These are phyloP conservation scores for Claviceps sp. DNA, from an alignment of 2,329 filamentous ascomycete species.

Conservation along the genomic window DNA sequence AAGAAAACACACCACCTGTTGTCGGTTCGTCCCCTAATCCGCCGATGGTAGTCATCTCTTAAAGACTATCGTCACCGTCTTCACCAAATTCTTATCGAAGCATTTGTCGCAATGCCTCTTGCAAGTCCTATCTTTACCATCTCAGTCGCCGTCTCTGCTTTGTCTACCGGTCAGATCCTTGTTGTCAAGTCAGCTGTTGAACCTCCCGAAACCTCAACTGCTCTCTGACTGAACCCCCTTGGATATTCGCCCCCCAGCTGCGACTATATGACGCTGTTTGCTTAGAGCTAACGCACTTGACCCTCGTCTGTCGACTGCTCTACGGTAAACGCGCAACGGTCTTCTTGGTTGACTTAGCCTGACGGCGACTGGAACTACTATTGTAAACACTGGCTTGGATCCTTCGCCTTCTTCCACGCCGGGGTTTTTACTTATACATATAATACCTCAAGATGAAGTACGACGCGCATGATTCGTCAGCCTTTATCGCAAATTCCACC, in stretches of 20 bases:
- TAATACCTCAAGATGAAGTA: constrained; percentile 43
- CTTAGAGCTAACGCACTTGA: constrained; percentile 24
- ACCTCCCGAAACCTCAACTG: constrained; percentile 27
- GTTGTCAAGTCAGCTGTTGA: constrained; percentile 34
- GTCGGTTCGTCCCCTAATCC: constrained; percentile 3
- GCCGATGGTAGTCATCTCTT: constrained; percentile 23
- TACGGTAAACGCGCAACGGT: constrained; percentile 22
- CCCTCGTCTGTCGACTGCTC: constrained; percentile 18
- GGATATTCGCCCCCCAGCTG: constrained; percentile 25
- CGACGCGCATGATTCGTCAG: constrained; percentile 38
- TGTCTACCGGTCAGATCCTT: constrained; percentile 46
- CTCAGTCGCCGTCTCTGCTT: constrained; percentile 51
- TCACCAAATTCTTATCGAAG: constrained; percentile 15
- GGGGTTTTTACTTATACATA: constrained; percentile 13
- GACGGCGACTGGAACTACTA: constrained; percentile 41
- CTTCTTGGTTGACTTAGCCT: constrained; percentile 35
- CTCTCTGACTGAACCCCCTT: constrained; percentile 20
- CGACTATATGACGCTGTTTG: constrained; percentile 22
- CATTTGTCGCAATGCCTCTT: constrained; percentile 44
- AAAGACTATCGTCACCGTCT: constrained; percentile 15
- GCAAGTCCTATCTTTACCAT: constrained; percentile 31
- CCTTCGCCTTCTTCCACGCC: constrained; percentile 12
- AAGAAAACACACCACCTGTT: neutral
- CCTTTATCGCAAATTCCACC: constrained; percentile 29
- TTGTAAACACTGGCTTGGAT: constrained; percentile 18